Base-by-base conservation (phyloP, 106 monocot genomes). In the Phalaenopsis aphrodite region DNA sequence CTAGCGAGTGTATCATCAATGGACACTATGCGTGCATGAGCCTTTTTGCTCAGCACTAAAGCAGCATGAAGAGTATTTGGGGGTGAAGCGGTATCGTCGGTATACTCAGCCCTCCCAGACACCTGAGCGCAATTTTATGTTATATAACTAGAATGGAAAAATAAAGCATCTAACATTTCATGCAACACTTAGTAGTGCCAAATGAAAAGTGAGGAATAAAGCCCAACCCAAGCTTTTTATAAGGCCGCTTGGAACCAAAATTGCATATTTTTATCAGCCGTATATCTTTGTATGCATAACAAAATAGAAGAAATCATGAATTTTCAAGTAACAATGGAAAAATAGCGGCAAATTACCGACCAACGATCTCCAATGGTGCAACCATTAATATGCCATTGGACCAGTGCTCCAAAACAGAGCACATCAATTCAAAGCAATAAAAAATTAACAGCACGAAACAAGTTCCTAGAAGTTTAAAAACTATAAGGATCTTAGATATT, bases 71-170 rank as follows among this genome's bases (percentile, higher is more conserved):
- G 81, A 68, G 87, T 85, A 85, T 93, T 79, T 76, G 86, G 91
- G 80, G 94, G 93, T 77, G 74, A 81, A 55, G 88, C 87, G 41
- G 75, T 83, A 72, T 99, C 99, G 87, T 95, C 99, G 41, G 87
- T 84, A 75, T 95, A 99, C 79, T 99, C 99, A 78, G 95, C 99
- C 56, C 79, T 92, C 48, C 99, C 99, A 61, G 93, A 89, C 52
- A 99, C 99, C 99, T 98, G 82, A 65, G 11, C 6, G 21, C 73
- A 58, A 76, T 24, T 76, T 75, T 48, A 76, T n/a, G 48, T 49
- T 24, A 5, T 18, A 49, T 76, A 67, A 57, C 41, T 42, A 12
- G 4, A 75, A 82, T 1, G 10, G 12, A 48, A 76, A 43, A 74
- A 15, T 37, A 69, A 12, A 74, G 2, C 17, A 38, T 39, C 21